Conservation (phyloP, 257 asterid genomes). For the Primulina huaijiensis region DNA sequence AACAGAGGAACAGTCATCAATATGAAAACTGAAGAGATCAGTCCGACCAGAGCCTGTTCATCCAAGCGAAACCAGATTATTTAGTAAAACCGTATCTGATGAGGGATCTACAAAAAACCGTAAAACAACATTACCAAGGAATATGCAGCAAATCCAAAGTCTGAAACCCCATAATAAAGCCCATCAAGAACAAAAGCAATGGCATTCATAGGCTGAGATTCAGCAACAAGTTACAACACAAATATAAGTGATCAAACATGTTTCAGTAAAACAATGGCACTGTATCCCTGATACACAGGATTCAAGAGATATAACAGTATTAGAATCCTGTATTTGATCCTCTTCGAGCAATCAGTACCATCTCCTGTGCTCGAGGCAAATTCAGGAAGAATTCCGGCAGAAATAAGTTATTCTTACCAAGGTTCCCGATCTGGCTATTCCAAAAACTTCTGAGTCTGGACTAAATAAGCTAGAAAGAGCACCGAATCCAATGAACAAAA, state of each 20-base stretch:
- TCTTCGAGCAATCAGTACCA: neutral
- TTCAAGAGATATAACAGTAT: neutral
- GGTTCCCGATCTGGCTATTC: slow-evolving; percentile 75
- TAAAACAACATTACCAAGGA: no score
- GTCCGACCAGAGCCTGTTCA: slow-evolving; percentile 52
- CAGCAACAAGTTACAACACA: slow-evolving; percentile 72
- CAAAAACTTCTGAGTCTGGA: slow-evolving; percentile 67
- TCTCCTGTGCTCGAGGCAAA: neutral
- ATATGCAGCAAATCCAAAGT: slow-evolving; percentile 86
- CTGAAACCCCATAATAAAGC: slow-evolving; percentile 95
- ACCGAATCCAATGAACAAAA: slow-evolving; percentile 64
- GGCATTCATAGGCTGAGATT: slow-evolving; percentile 91
- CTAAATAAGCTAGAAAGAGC: slow-evolving; percentile 70
- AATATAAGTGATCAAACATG: slow-evolving; percentile 12
- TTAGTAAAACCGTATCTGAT: no score
- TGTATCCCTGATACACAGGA: neutral
- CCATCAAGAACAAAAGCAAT: slow-evolving; percentile 95
- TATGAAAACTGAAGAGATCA: slow-evolving; percentile 62
- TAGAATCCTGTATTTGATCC: neutral
- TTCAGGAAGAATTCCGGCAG: slow-evolving; percentile 17
- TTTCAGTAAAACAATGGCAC: neutral
- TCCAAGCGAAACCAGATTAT: no score
- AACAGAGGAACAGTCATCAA: slow-evolving; percentile 53
- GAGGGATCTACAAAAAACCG: no score
- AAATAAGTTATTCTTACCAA: slow-evolving; percentile 52